Percentiles rank a stretch among this genome's conserved stretches.
These are phyloP conservation scores for Capsicum rhomboideum DNA, from an alignment of 257 asterid species.

Conservation along the genomic window DNA sequence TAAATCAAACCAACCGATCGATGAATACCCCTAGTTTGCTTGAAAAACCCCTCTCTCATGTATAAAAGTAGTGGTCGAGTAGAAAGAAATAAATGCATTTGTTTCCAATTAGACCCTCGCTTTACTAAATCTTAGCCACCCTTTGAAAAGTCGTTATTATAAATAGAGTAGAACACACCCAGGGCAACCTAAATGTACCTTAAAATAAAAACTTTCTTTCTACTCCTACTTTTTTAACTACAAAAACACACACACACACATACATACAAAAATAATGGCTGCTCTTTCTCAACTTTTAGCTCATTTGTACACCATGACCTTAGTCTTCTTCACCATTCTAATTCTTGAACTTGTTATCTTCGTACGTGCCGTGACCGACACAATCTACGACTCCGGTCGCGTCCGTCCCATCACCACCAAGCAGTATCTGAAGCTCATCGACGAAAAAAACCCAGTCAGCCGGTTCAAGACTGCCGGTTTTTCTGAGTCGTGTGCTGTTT, in stretches of 20 bases:
- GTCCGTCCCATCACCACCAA: conserved; percentile 30
- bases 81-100: no score
- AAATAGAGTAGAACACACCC: background rate
- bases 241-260: background rate
- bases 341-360: conserved; percentile 38
- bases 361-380: conserved; percentile 20
- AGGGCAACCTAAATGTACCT: background rate
- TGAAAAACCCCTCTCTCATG: no score
- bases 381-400: conserved; percentile 6
- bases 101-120: no score
- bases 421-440: conserved; percentile 42
- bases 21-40: no score
- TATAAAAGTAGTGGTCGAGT: no score
- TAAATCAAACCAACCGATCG: no score
- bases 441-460: conserved; percentile 32
- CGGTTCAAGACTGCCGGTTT: conserved; percentile 5
- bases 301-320: conserved; percentile 27
- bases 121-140: background rate
- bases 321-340: conserved; percentile 34
- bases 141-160: background rate
- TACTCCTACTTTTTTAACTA: background rate
- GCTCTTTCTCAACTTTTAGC: conserved; percentile 31
- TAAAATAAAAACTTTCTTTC: background rate
- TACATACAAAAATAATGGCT: conserved; percentile 13
- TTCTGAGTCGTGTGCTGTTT: conserved; percentile 41